Base-by-base conservation (phyloP, 31 red algal species). In the Asparagopsis taxiformis region DNA sequence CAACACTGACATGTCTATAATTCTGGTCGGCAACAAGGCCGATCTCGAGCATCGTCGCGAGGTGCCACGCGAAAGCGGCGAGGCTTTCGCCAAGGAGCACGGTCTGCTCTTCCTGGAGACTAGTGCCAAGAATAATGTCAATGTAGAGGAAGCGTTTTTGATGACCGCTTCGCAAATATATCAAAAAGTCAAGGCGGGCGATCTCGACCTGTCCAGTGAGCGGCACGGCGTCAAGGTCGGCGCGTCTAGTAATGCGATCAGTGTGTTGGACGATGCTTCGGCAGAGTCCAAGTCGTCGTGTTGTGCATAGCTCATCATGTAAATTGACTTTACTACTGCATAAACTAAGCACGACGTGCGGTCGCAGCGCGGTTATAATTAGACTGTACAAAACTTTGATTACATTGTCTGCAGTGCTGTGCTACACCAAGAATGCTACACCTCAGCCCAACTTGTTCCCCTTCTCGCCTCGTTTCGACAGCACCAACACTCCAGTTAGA, bases 21-120 rank as follows among this genome's bases (percentile, higher is more conserved):
- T 98, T 19, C 72, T 98, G 8, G 85, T 93, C 1, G 95, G 95
- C 48, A 98, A 98, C 70, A 98, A 98, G 82, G 75, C 79, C 56
- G 95, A 98, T 72, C 68, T 98, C 34, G 95, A 98, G 63, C 90
- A 98, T 52, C 90, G 90, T 9, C 37, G 95, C 32, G 75, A 93
- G 62, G 95, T 98, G 16, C 30, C 77, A 13, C 70, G 38, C 19
- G 95, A 94, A 77, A 70, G 74, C 41, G 95, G 95, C 38, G 86
- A 94, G 51, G 72, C 68, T 29, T 98, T 98, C 78, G 95, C 95
- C 0, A 84, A 85, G 32, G 62, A 85, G 58, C 84, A 98, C 44
- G 95, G 95, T 11, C 82, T 98, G 3, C 60, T 93, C 39, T 98
- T 98, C 65, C 34, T 94, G 36, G 95, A 98, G 55, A 94, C 95